These are phyloP conservation scores for Uncinocarpus reesii DNA, from an alignment of 2,329 filamentous ascomycete genomes.

Conservation along the genomic window DNA sequence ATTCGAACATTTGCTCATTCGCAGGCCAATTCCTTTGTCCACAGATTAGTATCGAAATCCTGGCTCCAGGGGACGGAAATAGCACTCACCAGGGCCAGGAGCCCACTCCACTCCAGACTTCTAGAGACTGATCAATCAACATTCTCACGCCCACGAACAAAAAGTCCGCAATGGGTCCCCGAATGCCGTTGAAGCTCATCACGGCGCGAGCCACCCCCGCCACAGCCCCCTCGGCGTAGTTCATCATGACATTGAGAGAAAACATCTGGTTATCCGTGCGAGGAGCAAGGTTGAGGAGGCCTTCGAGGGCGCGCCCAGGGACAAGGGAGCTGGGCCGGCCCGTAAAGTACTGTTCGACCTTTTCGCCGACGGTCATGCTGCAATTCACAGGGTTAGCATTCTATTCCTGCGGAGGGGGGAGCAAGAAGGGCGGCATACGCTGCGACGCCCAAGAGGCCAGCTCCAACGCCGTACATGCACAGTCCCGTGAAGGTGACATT, in stretches of 20 bases:
- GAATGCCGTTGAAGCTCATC: constrained; percentile 27
- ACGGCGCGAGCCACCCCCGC: constrained; percentile 22
- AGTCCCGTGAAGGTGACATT: constrained; percentile 11
- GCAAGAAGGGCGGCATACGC: constrained; percentile 15
- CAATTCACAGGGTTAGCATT: background rate
- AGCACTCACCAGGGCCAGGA: constrained; percentile 23
- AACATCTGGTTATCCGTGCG: constrained; percentile 19
- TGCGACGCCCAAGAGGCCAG: constrained; percentile 18
- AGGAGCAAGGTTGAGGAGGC: constrained; percentile 21
- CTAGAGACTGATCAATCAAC: constrained; percentile 25
- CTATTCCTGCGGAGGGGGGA: background rate
- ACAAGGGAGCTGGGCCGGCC: constrained; percentile 25
- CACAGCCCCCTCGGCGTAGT: constrained; percentile 25
- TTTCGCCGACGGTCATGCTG: constrained; percentile 25
- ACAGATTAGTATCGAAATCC: background rate
- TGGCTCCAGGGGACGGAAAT: background rate
- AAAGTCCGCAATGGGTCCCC: constrained; percentile 25
- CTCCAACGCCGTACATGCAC: constrained; percentile 12
- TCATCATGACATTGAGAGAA: constrained; percentile 22
- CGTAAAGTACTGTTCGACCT: constrained; percentile 25
- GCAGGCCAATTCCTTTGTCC: constrained; percentile 24
- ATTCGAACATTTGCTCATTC: constrained; percentile 26
- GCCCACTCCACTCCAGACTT: constrained; percentile 24
- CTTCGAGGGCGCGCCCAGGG: constrained; percentile 21
- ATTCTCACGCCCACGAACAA: constrained; percentile 24